Evolutionary conservation across 2,329 filamentous ascomycete species (phyloP), one percentile per base, ranked within the genome.

Genomic region (Emmonsia crescens): DNA sequence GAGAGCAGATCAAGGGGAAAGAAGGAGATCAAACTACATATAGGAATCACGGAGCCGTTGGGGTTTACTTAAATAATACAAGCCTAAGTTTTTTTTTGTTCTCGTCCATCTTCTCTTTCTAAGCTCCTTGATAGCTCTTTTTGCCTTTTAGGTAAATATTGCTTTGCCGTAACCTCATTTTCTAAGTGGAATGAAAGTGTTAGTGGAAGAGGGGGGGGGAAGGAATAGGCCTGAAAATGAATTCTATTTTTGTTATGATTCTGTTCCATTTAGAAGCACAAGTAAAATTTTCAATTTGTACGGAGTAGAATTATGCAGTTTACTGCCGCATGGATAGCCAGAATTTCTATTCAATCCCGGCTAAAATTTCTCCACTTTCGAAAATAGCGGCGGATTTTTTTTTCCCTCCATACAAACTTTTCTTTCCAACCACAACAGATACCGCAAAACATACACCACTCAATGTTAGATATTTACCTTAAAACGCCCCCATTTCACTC

Each of bases 11-110:
- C 3, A 21, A 40, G 48, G 52, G 38, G 33, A 33, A 8, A 38
- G n/a, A 21, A 27, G 16, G 9, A 29, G 27, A 57, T 10, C 14
- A 21, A 21, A 14, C n/a, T 54, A 14, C 21, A 49, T 27, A 48
- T 24, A 48, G 14, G 40, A 21, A 59, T 65, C 51, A 62, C 61
- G 59, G 60, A 63, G 59, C 64, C 63, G 67, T 61, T 62, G 60
- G 60, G 42, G 42, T 27, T 61, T 61, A 57, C 59, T 61, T 57
- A 36, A 46, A n/a, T 14, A 55, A 40, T 36, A 55, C 33, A 55
- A 55, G 1, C 14, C 10, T 29, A 51, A 10, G 46, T 40, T 21
- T 27, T 19, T 46, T 29, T 56, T 51, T 33, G n/a, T 33, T 44
- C 31, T 40, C 31, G 31, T 27, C 8, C 8, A 10, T 51, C 29